A percentile compares a stretch with the other conserved stretches of the same genome.
phyloP scores from a whole-genome alignment of 2,329 filamentous ascomycete species.

The Bipolaris oryzae region DNA sequence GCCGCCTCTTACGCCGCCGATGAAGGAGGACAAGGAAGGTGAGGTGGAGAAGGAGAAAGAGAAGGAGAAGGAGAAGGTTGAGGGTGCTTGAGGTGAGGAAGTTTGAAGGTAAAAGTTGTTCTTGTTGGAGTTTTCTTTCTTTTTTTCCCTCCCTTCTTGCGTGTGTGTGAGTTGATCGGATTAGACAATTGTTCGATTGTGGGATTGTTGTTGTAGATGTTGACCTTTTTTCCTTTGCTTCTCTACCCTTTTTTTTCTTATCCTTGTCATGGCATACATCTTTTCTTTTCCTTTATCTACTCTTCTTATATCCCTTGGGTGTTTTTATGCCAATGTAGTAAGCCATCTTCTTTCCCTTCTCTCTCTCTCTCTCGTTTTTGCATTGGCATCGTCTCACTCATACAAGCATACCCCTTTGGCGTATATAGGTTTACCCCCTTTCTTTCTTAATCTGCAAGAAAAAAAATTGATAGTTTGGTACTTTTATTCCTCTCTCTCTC shows the following conservation, averaged over 20 bases:
- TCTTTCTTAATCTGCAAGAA: too few species aligned
- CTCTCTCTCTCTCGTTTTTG: neutral
- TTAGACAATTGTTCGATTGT: neutral
- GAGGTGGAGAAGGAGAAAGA: neutral
- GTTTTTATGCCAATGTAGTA: too few species aligned
- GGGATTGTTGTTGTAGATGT: neutral
- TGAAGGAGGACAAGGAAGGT: conserved; percentile 6
- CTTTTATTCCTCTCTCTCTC: too few species aligned
- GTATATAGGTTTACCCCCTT: too few species aligned
- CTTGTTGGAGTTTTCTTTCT: too few species aligned
- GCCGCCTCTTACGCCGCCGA: conserved; percentile 10
- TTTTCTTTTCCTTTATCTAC: neutral
- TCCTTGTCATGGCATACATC: neutral
- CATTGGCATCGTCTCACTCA: too few species aligned
- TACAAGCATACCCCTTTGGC: too few species aligned
- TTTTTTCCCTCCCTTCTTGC: neutral
- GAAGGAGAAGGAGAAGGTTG: neutral
- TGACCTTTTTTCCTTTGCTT: neutral
- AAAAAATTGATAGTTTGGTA: too few species aligned
- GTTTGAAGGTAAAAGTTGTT: neutral
- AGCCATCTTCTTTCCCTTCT: too few species aligned
- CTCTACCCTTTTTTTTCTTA: neutral
- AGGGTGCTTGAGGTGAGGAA: neutral
- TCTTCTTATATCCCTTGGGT: neutral
- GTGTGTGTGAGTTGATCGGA: neutral